Conservation (phyloP, 2,329 filamentous ascomycete genomes). For the Diaporthe sp. region DNA sequence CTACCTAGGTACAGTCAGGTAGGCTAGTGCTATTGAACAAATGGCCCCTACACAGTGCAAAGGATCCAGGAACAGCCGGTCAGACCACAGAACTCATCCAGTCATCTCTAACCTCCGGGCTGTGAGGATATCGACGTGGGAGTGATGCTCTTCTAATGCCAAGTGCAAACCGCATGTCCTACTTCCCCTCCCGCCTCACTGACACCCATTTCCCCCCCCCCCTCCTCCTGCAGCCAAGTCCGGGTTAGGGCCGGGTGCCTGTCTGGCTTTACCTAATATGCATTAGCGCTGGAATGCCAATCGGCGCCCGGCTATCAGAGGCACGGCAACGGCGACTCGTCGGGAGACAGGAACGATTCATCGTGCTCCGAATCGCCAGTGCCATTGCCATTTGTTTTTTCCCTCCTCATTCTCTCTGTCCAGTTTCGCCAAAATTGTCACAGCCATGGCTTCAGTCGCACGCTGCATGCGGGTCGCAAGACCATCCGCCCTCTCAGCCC, state of each 20-base stretch:
- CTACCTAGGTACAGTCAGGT: background rate
- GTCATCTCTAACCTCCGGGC: background rate
- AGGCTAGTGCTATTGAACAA: background rate
- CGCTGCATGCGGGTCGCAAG: constrained; percentile 66
- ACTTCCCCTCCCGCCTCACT: background rate
- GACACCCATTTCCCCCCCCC: background rate
- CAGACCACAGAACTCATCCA: background rate
- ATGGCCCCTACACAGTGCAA: background rate
- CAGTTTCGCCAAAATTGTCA: constrained; percentile 6
- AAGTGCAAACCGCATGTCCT: background rate
- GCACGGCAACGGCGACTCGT: constrained; percentile 31
- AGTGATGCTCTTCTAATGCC: background rate
- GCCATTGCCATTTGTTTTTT: background rate
- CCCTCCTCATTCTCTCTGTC: background rate
- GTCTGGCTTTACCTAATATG: constrained; percentile 38
- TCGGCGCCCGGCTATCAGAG: constrained; percentile 29
- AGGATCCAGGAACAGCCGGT: background rate
- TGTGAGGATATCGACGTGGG: background rate
- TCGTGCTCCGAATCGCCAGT: constrained; percentile 27
- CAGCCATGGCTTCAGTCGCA: constrained; percentile 73
- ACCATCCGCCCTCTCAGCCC: constrained; percentile 58
- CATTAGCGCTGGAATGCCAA: constrained; percentile 30
- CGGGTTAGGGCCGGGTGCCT: constrained; percentile 32
- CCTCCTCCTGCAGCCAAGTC: background rate
- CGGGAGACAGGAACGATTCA: constrained; percentile 33